Conservation (phyloP, 208 protist genomes). For the Crithidia bombi region DNA sequence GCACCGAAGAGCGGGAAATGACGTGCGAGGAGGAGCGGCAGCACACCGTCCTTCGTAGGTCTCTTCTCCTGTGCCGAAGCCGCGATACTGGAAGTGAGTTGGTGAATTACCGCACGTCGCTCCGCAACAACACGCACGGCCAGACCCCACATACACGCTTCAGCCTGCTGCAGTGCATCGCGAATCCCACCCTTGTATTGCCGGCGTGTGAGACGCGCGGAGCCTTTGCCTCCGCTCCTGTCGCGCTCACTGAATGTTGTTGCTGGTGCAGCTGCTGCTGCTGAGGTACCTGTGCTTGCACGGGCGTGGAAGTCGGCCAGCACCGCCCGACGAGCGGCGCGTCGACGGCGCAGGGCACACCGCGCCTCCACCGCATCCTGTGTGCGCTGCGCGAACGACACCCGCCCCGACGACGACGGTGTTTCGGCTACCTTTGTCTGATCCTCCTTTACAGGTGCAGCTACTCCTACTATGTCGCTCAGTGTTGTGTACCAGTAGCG, state of each 20-base stretch:
- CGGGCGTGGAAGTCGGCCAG: conserved; percentile 4
- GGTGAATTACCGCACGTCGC: neutral
- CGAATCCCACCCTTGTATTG: conserved; percentile 12
- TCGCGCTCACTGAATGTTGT: neutral
- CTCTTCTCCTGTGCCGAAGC: neutral
- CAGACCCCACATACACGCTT: conserved; percentile 22
- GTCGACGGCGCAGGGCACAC: neutral
- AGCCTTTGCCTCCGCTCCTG: neutral
- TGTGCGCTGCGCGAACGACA: neutral
- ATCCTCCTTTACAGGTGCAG: neutral
- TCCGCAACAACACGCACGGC: conserved; percentile 19
- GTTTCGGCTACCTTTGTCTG: neutral
- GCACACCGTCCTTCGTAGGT: conserved; percentile 1
- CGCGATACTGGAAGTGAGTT: neutral
- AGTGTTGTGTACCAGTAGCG: conserved; percentile 35
- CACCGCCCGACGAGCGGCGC: conserved; percentile 3
- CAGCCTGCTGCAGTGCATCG: neutral
- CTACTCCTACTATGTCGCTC: neutral
- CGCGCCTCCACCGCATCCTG: neutral
- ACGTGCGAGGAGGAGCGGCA: conserved; percentile 40
- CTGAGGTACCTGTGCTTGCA: neutral
- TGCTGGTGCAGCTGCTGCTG: neutral
- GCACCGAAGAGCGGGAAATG: conserved; percentile 52
- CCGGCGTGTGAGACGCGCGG: conserved; percentile 8
- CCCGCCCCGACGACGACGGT: neutral